Evolutionary conservation across 768 basidiomycete genomes (phyloP).

Genomic region (Strobilomyces echinocephalus): DNA sequence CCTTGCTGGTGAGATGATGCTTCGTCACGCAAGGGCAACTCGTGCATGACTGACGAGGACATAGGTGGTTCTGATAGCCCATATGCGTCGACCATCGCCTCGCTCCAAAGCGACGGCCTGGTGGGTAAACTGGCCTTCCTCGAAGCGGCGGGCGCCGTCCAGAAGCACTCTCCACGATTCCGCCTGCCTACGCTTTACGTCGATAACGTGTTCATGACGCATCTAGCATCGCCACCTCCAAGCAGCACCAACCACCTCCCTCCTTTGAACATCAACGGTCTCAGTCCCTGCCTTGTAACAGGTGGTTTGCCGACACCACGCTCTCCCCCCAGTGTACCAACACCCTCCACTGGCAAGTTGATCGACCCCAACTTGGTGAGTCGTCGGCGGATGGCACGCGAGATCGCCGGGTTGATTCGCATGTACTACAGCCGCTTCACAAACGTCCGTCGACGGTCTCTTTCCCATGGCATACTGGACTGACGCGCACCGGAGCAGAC

Average conservation of each 20-base stretch:
- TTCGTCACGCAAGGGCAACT: neutral
- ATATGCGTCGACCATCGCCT: constrained; percentile 53
- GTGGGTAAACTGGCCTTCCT: constrained; percentile 64
- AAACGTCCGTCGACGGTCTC: constrained; percentile 51
- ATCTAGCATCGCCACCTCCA: constrained; percentile 20
- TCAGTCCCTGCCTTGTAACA: constrained; percentile 41
- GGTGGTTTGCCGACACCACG: constrained; percentile 66
- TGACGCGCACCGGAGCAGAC: constrained; percentile 40
- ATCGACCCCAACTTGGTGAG: constrained; percentile 65
- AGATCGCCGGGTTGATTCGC: constrained; percentile 5
- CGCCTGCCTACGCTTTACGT: constrained; percentile 51
- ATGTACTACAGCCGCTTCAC: constrained; percentile 55
- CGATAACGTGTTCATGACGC: constrained; percentile 44
- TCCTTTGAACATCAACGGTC: constrained; percentile 42
- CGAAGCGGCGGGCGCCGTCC: constrained; percentile 41
- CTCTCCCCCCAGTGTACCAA: constrained; percentile 44
- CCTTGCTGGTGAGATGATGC: constrained; percentile 52
- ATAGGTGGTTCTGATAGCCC: constrained; percentile 53
- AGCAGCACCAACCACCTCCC: constrained; percentile 37
- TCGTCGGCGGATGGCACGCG: neutral
- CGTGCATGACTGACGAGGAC: constrained; percentile 1
- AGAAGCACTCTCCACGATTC: constrained; percentile 43
- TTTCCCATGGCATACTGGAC: neutral
- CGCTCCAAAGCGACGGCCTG: constrained; percentile 57
- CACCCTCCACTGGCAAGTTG: constrained; percentile 28